Conservation (phyloP, 208 protist genomes). For the Crithidia mellificae region DNA sequence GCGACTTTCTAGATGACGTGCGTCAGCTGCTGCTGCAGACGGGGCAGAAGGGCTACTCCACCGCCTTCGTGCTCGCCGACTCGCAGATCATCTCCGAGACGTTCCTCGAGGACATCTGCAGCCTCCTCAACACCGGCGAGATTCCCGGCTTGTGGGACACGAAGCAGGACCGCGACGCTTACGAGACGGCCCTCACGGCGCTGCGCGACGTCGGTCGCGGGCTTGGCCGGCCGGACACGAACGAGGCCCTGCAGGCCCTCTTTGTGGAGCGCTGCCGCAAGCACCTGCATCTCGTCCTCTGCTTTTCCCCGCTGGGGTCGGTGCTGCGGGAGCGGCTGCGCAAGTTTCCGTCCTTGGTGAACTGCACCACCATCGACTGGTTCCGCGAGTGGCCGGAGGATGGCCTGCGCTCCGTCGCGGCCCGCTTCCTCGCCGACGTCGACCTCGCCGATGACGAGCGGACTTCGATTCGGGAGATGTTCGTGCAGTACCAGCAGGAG, state of each 20-base stretch:
- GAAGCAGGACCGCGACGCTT: constrained; percentile 91
- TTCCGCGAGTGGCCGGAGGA: constrained; percentile 97
- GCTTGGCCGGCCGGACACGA: constrained; percentile 82
- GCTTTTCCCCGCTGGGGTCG: constrained; percentile 97
- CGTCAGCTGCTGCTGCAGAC: constrained; percentile 89
- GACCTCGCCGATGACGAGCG: constrained; percentile 78
- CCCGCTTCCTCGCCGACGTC: constrained; percentile 83
- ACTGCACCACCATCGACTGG: constrained; percentile 99
- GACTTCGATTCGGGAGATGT: constrained; percentile 81
- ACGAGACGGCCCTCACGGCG: constrained; percentile 86
- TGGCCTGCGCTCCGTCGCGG: constrained; percentile 92
- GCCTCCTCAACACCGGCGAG: constrained; percentile 96
- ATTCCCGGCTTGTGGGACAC: constrained; percentile 94
- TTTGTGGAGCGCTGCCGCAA: constrained; percentile 93
- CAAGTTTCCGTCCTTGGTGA: constrained; percentile 97
- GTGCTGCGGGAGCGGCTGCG: constrained; percentile 93
- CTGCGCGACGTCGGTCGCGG: constrained; percentile 85
- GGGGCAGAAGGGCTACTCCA: constrained; percentile 92
- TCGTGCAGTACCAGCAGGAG: constrained; percentile 92
- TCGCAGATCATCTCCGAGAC: constrained; percentile 94
- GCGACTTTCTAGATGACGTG: constrained; percentile 96
- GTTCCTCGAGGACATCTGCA: constrained; percentile 98
- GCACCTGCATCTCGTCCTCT: constrained; percentile 96
- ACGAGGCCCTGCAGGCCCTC: constrained; percentile 82
- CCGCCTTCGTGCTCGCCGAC: constrained; percentile 96